phyloP scores from a whole-genome alignment of 495 filamentous ascomycete species.

The Neurospora tetraspora region DNA sequence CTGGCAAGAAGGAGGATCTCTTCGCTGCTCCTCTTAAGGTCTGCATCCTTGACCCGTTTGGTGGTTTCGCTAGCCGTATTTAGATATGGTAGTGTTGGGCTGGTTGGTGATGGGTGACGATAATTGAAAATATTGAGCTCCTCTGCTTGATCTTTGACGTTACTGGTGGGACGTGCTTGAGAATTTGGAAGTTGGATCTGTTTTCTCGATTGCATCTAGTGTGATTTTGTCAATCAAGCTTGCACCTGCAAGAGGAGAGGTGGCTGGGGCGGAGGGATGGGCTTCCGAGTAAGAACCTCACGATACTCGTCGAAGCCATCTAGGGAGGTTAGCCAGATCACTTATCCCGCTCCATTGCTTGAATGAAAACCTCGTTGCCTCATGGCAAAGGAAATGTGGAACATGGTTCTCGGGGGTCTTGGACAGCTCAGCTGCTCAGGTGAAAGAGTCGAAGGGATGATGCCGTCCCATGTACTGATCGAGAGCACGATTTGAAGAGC shows the following conservation, averaged over 20 bases:
- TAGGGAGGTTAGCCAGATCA: neutral
- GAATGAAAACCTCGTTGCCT: neutral
- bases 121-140: neutral
- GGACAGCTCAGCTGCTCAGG: neutral
- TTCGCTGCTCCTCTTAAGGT: slow-evolving; percentile 9
- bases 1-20: slow-evolving; percentile 10
- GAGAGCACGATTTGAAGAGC: neutral
- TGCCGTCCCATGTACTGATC: neutral
- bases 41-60: slow-evolving; percentile 6
- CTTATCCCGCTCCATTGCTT: neutral
- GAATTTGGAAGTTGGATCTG: neutral
- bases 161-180: neutral
- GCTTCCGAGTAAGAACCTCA: neutral
- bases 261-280: neutral
- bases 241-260: neutral
- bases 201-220: neutral
- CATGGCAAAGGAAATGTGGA: neutral
- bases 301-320: neutral
- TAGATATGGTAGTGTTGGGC: neutral
- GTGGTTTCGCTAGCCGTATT: slow-evolving; percentile 5
- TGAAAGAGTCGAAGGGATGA: neutral
- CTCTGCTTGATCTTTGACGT: neutral
- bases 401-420: neutral
- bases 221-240: neutral
- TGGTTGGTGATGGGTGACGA: neutral